Conservation (phyloP, 495 filamentous ascomycete species). For the Cairneyella variabilis region DNA sequence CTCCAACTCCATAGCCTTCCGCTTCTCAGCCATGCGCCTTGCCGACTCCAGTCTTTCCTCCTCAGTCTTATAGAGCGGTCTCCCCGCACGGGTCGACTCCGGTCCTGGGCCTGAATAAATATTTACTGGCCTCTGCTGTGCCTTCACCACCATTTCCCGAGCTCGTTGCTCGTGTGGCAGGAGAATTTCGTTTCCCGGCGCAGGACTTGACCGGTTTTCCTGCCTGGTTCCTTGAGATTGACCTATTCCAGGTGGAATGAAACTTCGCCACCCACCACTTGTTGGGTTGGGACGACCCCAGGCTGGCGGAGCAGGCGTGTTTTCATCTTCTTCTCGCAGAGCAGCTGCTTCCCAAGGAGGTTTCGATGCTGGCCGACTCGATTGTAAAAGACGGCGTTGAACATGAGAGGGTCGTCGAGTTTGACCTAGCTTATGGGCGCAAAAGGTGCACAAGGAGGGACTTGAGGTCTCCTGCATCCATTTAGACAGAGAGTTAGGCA, state of each 20-base stretch:
- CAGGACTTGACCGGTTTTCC: neutral
- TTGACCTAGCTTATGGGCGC: conserved; percentile 24
- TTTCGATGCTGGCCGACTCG: conserved; percentile 13
- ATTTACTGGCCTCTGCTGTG: neutral
- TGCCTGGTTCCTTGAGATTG: neutral
- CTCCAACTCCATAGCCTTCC: neutral
- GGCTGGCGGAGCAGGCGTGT: neutral
- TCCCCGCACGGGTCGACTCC: conserved; percentile 19
- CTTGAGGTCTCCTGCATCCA: conserved; percentile 21
- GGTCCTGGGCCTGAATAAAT: conserved; percentile 12
- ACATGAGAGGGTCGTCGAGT: conserved; percentile 17
- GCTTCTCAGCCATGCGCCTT: neutral
- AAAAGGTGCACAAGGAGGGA: conserved; percentile 26
- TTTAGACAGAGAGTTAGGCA: conserved; percentile 17
- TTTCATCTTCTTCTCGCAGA: conserved; percentile 7
- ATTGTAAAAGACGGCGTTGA: conserved; percentile 24
- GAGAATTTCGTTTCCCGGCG: conserved; percentile 1
- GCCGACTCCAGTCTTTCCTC: neutral
- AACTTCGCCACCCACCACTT: conserved; percentile 1
- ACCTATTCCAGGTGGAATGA: neutral
- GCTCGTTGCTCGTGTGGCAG: conserved; percentile 24
- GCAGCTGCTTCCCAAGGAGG: conserved; percentile 16
- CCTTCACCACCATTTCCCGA: conserved; percentile 9
- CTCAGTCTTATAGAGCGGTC: conserved; percentile 3
- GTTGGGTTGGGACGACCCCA: conserved; percentile 3